phyloP scores from a whole-genome alignment of 2,329 filamentous ascomycete genomes.

The Helotiales sp. region DNA sequence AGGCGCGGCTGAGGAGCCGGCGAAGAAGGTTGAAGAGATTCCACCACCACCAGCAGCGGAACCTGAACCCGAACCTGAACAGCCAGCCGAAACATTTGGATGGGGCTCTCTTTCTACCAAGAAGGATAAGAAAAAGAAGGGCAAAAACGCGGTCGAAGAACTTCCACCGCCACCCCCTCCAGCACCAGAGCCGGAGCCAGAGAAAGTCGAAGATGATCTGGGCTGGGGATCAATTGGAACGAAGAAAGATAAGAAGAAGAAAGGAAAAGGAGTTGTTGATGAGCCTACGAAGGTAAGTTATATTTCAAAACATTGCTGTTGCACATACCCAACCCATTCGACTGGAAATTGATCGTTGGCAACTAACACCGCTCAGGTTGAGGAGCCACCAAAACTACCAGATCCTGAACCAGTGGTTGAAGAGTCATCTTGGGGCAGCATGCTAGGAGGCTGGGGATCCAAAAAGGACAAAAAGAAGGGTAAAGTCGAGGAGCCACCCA shows the following conservation, averaged over 20 bases:
- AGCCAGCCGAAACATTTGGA: slow-evolving; percentile 27
- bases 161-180: slow-evolving; percentile 29
- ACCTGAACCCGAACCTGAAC: slow-evolving; percentile 34
- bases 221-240: neutral
- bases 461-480: slow-evolving; percentile 17
- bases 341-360: too few species aligned
- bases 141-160: slow-evolving; percentile 37
- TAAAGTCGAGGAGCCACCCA: slow-evolving; percentile 10
- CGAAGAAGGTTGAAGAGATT: slow-evolving; percentile 35
- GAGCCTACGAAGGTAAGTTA: neutral
- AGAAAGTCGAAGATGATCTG: neutral
- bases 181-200: slow-evolving; percentile 30
- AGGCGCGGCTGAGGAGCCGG: slow-evolving; percentile 29
- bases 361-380: neutral
- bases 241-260: slow-evolving; percentile 2
- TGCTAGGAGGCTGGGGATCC: neutral
- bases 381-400: neutral
- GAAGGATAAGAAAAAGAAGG: slow-evolving; percentile 46
- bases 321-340: neutral
- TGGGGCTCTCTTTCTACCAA: slow-evolving; percentile 39
- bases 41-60: slow-evolving; percentile 36
- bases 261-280: neutral
- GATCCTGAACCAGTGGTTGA: slow-evolving; percentile 33
- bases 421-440: neutral
- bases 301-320: neutral